These are phyloP conservation scores for Cardamine resedifolia DNA, from an alignment of 345 rosid genomes.

Conservation along the genomic window DNA sequence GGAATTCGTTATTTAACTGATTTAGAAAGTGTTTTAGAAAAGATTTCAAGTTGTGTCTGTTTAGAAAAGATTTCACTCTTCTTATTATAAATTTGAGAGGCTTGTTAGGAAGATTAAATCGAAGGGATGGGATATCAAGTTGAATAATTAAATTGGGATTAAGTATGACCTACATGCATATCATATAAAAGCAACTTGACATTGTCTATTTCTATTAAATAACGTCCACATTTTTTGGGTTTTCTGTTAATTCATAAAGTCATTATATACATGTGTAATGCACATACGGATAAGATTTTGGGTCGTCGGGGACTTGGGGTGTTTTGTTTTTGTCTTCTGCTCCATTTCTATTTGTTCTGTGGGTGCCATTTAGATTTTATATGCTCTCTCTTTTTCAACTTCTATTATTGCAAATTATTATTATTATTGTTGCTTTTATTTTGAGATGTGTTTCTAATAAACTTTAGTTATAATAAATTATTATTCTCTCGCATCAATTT, in stretches of 20 bases:
- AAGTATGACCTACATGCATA: constrained; percentile 39
- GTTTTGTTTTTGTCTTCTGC: constrained; percentile 39
- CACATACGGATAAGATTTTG: constrained; percentile 35
- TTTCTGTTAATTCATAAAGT: constrained; percentile 17
- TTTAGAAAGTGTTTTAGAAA: neutral
- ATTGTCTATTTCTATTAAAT: constrained; percentile 30
- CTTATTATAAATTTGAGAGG: neutral
- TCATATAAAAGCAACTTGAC: constrained; percentile 37
- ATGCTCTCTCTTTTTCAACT: constrained; percentile 33
- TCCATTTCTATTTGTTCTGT: constrained; percentile 34
- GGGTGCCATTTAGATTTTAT: constrained; percentile 38
- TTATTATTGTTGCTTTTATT: constrained; percentile 14
- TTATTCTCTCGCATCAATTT: neutral
- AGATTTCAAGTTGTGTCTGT: no score
- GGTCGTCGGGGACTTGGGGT: constrained; percentile 34
- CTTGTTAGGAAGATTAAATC: neutral
- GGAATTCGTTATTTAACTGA: neutral
- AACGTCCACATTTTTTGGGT: constrained; percentile 28
- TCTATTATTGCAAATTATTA: constrained; percentile 24
- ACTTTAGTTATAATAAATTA: neutral
- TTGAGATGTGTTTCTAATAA: neutral
- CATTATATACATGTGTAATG: constrained; percentile 8
- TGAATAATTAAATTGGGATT: constrained; percentile 31
- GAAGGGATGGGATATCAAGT: constrained; percentile 18
- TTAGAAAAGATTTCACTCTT: neutral